Conservation (phyloP, 2,329 filamentous ascomycete species). For the Tolypocladium inflatum region DNA sequence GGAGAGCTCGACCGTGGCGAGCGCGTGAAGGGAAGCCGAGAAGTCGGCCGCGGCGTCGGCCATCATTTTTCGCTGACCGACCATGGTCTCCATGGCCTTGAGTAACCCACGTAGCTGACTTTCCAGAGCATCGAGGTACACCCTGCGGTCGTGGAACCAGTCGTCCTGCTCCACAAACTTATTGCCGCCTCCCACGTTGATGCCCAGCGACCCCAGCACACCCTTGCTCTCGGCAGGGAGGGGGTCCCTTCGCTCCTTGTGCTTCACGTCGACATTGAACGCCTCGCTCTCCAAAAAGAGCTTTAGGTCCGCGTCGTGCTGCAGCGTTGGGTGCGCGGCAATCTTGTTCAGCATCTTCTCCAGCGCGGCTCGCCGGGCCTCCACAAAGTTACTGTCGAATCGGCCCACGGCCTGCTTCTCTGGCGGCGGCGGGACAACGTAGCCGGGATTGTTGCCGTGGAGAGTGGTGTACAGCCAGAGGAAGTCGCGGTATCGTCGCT, state of each 20-base stretch:
- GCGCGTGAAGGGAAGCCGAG: slow-evolving; percentile 80
- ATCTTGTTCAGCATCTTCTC: slow-evolving; percentile 99
- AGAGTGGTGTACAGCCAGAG: slow-evolving; percentile 95
- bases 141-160: slow-evolving; percentile 95
- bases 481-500: slow-evolving; percentile 90
- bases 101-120: slow-evolving; percentile 82
- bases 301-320: slow-evolving; percentile 90
- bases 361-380: slow-evolving; percentile 78
- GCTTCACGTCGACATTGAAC: slow-evolving; percentile 94
- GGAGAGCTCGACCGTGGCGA: slow-evolving; percentile 88
- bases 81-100: slow-evolving; percentile 90
- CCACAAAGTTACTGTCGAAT: slow-evolving; percentile 95
- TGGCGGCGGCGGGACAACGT: slow-evolving; percentile 89
- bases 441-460: slow-evolving; percentile 87
- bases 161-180: slow-evolving; percentile 99
- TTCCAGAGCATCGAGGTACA: slow-evolving; percentile 91
- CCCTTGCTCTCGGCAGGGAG: slow-evolving; percentile 85
- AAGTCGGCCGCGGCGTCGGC: slow-evolving; percentile 92
- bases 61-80: slow-evolving; percentile 84
- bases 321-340: slow-evolving; percentile 77
- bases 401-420: slow-evolving; percentile 96
- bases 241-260: slow-evolving; percentile 87
- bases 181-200: slow-evolving; percentile 63
- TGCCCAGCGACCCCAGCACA: slow-evolving; percentile 75
- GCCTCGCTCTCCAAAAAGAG: slow-evolving; percentile 93